Percentiles rank a stretch among this genome's conserved stretches.
Evolutionary conservation across 2,329 filamentous ascomycete genomes (phyloP).

Genomic region (Paraphoma chrysanthemicola): DNA sequence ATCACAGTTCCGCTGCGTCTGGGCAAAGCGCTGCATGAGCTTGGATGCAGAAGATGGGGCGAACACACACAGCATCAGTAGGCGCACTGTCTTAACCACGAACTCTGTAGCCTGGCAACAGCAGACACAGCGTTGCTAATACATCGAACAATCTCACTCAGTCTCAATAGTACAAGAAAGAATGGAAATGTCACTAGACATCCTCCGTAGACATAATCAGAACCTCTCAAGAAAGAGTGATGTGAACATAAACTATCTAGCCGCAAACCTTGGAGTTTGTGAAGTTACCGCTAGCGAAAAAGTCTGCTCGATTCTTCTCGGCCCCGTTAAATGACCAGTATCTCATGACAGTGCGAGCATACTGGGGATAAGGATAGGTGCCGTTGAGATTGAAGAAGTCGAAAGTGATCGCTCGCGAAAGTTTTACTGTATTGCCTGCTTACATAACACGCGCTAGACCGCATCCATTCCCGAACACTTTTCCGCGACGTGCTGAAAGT

Average conservation of each 20-base stretch:
- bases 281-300: constrained; percentile 99
- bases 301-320: constrained; percentile 82
- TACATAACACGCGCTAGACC: constrained; percentile 30
- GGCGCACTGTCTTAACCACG: too few species aligned
- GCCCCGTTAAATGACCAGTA: constrained; percentile 91
- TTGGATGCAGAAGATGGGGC: too few species aligned
- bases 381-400: constrained; percentile 54
- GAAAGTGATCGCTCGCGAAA: not conserved
- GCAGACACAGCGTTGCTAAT: too few species aligned
- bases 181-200: too few species aligned
- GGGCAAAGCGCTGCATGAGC: too few species aligned
- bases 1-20: too few species aligned
- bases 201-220: not conserved
- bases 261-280: constrained; percentile 76
- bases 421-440: not conserved
- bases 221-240: constrained; percentile 23
- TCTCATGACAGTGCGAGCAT: constrained; percentile 65
- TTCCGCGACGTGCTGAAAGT: constrained; percentile 15
- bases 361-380: constrained; percentile 95
- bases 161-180: too few species aligned
- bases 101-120: too few species aligned
- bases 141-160: too few species aligned
- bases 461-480: constrained; percentile 40
- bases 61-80: too few species aligned
- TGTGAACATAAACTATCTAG: constrained; percentile 98